phyloP scores from a whole-genome alignment of 225 moss, liverwort and hornwort genomes.

The Sphagnum contortum region DNA sequence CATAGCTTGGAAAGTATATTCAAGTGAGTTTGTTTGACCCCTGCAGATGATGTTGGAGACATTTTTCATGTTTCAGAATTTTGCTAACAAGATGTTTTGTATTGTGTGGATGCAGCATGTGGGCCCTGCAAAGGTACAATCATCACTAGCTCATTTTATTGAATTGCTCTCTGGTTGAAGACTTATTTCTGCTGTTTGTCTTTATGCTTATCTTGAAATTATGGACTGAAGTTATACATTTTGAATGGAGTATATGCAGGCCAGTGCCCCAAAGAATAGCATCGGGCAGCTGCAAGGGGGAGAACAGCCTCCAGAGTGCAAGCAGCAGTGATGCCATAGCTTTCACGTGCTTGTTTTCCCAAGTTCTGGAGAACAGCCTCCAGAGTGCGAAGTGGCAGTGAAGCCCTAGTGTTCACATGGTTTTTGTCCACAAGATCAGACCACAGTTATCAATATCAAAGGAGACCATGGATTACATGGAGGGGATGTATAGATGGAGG shows the following conservation, averaged over 20 bases:
- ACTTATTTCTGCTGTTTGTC: constrained; percentile 27
- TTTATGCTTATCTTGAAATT: constrained; percentile 20
- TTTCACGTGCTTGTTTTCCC: too few relatives aligned
- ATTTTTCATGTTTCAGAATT: background rate
- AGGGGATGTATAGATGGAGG: too few relatives aligned
- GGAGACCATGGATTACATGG: too few relatives aligned
- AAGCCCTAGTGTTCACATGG: too few relatives aligned
- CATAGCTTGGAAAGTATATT: too few relatives aligned
- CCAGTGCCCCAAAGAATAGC: constrained; percentile 54
- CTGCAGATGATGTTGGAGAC: background rate
- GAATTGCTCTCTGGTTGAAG: constrained; percentile 7
- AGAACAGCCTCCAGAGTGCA: constrained; percentile 94
- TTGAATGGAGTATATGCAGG: constrained; percentile 65
- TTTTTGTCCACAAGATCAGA: too few relatives aligned
- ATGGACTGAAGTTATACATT: constrained; percentile 26
- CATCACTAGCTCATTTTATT: constrained; percentile 13
- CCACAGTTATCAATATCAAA: too few relatives aligned
- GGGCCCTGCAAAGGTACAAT: constrained; percentile 22
- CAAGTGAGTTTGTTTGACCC: too few relatives aligned
- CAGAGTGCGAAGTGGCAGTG: too few relatives aligned
- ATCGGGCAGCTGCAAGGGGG: constrained; percentile 58
- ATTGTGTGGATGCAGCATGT: constrained; percentile 23
- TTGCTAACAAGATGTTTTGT: background rate
- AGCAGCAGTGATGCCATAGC: constrained; percentile 55
- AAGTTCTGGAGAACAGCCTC: too few relatives aligned